Evolutionary conservation across 495 filamentous ascomycete species (phyloP), one percentile per base, ranked within the genome.

Genomic region (Penicillium simplicissimum): DNA sequence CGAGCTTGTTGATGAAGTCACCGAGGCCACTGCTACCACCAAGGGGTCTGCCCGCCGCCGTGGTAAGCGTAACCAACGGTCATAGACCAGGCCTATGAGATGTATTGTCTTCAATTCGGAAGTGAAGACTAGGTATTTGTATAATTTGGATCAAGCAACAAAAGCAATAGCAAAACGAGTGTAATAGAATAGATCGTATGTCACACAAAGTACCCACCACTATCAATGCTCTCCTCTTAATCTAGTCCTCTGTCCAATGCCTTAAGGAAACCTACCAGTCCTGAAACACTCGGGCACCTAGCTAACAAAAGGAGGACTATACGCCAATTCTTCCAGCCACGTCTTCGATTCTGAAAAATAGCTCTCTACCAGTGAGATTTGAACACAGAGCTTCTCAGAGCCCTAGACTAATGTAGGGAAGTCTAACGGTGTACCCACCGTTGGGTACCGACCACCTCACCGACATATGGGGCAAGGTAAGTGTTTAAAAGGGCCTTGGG

Each of bases 31-130:
- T 17, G 64, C 69, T 4, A 70, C 67, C 10, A 67, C 73, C 1
- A 74, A 66, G 58, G 17, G 59, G 11, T 57, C 71, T 11, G 64
- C 67, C 33, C 68, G 69, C 36, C 72, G 66, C 58, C 73, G 73
- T 38, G 65, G 60, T 5, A 78, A 74, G 66, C 74, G 72, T 25
- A 70, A 74, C 14, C 71, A 77, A 64, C 69, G 64, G 58, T 71
- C 71, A 65, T 77, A 61, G 66, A 7, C 19, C 36, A 31, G 8
- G 28, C 33, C 14, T 15, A n/a, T n/a, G n/a, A n/a, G n/a, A n/a
- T n/a, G 8, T 6, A 37, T 37, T 8, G 8, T 10, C 45, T 19
- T 43, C 8, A 21, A 9, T 23, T 45, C 17, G 51, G 23, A 19
- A 6, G 51, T 36, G 49, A 7, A 14, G 33, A 36, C 8, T n/a